Evolutionary conservation across 1,284 basidiomycete genomes (phyloP).

Genomic region (Melampsora larici-populina): DNA sequence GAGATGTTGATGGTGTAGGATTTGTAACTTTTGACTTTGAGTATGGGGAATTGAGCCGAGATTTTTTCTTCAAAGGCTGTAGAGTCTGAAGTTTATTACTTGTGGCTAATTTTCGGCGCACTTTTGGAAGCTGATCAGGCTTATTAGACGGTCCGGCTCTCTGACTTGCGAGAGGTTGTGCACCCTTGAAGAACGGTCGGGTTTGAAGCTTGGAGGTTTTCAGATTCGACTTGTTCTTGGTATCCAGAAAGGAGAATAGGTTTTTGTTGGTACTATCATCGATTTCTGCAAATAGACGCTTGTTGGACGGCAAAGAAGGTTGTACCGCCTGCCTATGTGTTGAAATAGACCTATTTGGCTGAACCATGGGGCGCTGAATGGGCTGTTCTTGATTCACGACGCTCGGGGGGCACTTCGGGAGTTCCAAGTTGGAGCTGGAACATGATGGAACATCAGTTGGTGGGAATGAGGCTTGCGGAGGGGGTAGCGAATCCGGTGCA

Average conservation of each 20-base stretch:
- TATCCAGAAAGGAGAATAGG: constrained; percentile 39
- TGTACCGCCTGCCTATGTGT: background rate
- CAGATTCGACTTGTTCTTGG: background rate
- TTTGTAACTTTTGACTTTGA: background rate
- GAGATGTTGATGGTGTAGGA: no score
- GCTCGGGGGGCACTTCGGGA: no score
- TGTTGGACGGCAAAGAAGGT: background rate
- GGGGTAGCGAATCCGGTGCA: no score
- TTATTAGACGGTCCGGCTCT: background rate
- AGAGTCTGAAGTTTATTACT: background rate
- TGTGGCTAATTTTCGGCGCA: constrained; percentile 16
- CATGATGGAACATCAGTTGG: background rate
- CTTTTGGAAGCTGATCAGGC: background rate
- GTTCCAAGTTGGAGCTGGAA: no score
- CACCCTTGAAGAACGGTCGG: constrained; percentile 21
- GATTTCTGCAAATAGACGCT: constrained; percentile 32
- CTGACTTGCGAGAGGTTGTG: constrained; percentile 11
- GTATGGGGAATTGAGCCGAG: background rate
- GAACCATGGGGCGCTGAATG: background rate
- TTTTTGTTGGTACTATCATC: constrained; percentile 30
- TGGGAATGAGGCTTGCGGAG: background rate
- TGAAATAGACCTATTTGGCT: constrained; percentile 2
- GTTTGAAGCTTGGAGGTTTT: constrained; percentile 1
- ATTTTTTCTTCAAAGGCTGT: constrained; percentile 22
- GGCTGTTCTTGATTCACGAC: background rate